Evolutionary conservation across 1,284 basidiomycete species (phyloP), one percentile per base, ranked within the genome.

Genomic region (Phellinidium pouzarii): DNA sequence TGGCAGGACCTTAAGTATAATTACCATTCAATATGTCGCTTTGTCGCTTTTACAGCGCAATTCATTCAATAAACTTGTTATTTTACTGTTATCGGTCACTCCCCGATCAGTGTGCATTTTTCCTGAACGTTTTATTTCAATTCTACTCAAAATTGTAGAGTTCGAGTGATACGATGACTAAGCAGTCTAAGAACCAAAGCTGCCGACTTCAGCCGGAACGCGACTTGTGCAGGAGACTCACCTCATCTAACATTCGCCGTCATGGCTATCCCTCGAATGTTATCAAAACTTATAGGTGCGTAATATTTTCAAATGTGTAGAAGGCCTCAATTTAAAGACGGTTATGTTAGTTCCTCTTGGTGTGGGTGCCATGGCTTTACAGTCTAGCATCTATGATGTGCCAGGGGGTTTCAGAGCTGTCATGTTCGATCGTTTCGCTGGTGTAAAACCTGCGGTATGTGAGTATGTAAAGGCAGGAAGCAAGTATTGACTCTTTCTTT

Each of bases 371-470:
- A 80, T 79, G 8, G 66, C 79, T 22, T 65, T 84, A 44, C 86
- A 93, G 63, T 77, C 89, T 43, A 87, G 91, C 56, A 75, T 95
- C 57, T 96, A 95, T 67, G 93, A 96, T 76, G 93, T 95, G 58
- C 87, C 87, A 14, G 92, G 92, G 64, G 94, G 94, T 44, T 94
- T 87, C 71, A 80, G 91, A 52, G 95, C 96, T 25, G 95, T 99
- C 62, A 94, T 99, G 85, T 99, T 99, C 71, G 95, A 99, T 72
- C 80, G 95, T 63, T 99, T 99, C 71, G 80, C 86, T 52, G 96
- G 96, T 69, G 94, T 98, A 45, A 85, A 85, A 70, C 77, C 85
- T 60, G 71, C 78, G 71, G 91, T 87, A 59, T 59, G 74, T 14
- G 17, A n/a, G 6, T 44, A 6, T 52, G 14, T 44, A 26, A 20